Conservation (phyloP, 1,284 basidiomycete species). For the Kwoniella shivajii region DNA sequence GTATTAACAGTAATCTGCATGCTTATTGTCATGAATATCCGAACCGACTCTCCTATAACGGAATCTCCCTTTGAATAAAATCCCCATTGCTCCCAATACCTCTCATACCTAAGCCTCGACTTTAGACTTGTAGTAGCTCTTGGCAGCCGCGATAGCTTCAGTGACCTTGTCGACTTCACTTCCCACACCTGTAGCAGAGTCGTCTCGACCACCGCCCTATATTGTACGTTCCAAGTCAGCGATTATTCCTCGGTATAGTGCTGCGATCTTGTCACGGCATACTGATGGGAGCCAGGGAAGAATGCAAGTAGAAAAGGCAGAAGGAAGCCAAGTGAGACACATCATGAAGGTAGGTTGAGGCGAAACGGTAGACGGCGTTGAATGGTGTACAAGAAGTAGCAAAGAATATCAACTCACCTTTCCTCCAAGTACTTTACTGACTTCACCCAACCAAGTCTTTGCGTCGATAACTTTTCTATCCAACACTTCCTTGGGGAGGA, state of each 20-base stretch:
- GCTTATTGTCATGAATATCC: too few relatives aligned
- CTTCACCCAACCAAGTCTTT: slow-evolving; percentile 77
- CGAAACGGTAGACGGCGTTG: too few relatives aligned
- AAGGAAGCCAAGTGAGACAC: too few relatives aligned
- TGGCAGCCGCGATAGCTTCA: slow-evolving; percentile 67
- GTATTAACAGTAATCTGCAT: too few relatives aligned
- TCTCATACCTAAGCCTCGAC: slow-evolving; percentile 41
- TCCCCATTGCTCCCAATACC: too few relatives aligned
- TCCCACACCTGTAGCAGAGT: slow-evolving; percentile 84
- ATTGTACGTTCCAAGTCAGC: slow-evolving; percentile 1
- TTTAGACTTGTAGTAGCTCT: slow-evolving; percentile 44
- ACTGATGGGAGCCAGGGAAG: too few relatives aligned
- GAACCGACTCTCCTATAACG: too few relatives aligned
- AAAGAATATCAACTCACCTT: slow-evolving; percentile 66
- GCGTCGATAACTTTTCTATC: slow-evolving; percentile 66
- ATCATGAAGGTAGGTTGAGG: too few relatives aligned
- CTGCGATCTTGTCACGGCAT: too few relatives aligned
- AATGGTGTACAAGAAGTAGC: neutral
- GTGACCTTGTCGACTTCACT: slow-evolving; percentile 65
- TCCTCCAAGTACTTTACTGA: slow-evolving; percentile 77
- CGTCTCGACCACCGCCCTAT: slow-evolving; percentile 89
- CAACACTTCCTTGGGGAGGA: slow-evolving; percentile 69
- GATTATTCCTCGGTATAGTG: neutral
- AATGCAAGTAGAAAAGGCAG: too few relatives aligned
- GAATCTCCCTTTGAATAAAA: too few relatives aligned